Evolutionary conservation across 495 filamentous ascomycete species (phyloP).

Genomic region (Lentithecium fluviatile): DNA sequence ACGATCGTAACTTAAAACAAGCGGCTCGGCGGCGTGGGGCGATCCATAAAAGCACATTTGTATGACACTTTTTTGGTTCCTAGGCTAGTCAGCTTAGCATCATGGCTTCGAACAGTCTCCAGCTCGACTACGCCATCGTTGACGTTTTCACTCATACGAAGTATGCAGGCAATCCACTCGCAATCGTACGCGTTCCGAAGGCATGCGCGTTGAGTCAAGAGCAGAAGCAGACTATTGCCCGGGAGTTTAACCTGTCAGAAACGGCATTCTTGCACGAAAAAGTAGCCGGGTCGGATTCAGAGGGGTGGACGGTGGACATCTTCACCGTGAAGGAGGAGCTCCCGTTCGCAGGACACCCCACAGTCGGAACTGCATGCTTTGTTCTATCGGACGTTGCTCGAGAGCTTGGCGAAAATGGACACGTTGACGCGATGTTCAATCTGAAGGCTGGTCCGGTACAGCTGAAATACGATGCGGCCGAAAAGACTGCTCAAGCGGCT

Average conservation of each 20-base stretch:
- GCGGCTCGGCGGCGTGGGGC: no score
- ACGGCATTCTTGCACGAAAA: slow-evolving; percentile 71
- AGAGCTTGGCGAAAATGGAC: background rate
- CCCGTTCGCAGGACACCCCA: slow-evolving; percentile 78
- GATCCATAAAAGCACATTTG: no score
- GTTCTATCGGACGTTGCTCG: slow-evolving; percentile 20
- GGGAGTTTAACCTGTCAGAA: slow-evolving; percentile 84
- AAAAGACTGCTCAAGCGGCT: slow-evolving; percentile 49
- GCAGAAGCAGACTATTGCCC: slow-evolving; percentile 64
- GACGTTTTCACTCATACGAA: slow-evolving; percentile 65
- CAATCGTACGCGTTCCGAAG: slow-evolving; percentile 57
- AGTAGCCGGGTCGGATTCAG: background rate
- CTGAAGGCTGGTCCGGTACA: slow-evolving; percentile 65
- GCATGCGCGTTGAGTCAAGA: slow-evolving; percentile 46
- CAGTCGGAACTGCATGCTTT: slow-evolving; percentile 61
- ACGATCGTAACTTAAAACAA: no score
- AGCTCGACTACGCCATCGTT: slow-evolving; percentile 49
- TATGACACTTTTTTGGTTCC: no score
- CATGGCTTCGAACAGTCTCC: slow-evolving; percentile 55
- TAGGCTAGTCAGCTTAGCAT: background rate
- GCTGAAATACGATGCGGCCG: slow-evolving; percentile 44
- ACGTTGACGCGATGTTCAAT: slow-evolving; percentile 33
- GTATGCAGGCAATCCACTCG: slow-evolving; percentile 67
- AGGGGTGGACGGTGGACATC: slow-evolving; percentile 60
- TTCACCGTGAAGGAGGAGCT: slow-evolving; percentile 64